These are phyloP conservation scores for Triangularia verruculosa DNA, from an alignment of 2,329 filamentous ascomycete genomes.

Conservation along the genomic window DNA sequence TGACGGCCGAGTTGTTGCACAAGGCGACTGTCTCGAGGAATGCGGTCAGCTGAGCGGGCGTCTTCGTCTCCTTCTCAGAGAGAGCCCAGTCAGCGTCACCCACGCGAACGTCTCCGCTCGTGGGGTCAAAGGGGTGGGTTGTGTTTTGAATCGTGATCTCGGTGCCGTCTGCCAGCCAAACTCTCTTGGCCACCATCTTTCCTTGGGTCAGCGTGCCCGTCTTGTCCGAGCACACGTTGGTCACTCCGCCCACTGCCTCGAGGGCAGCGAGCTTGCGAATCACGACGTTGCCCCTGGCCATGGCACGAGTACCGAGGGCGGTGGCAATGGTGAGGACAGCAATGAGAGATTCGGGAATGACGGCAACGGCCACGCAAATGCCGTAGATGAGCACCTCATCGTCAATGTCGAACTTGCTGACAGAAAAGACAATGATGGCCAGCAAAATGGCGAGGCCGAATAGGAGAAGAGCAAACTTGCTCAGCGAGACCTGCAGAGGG, in stretches of 20 bases:
- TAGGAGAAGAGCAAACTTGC: slow-evolving; percentile 63
- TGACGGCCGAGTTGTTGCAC: slow-evolving; percentile 58
- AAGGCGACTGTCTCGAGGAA: slow-evolving; percentile 56
- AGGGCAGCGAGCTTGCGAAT: slow-evolving; percentile 61
- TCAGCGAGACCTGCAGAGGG: slow-evolving; percentile 64
- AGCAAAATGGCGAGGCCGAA: slow-evolving; percentile 54
- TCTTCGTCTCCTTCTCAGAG: slow-evolving; percentile 31
- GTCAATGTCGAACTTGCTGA: slow-evolving; percentile 40
- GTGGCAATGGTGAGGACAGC: slow-evolving; percentile 64
- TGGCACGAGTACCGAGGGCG: slow-evolving; percentile 53
- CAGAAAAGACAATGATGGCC: slow-evolving; percentile 43
- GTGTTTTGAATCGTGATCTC: slow-evolving; percentile 53
- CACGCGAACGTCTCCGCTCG: slow-evolving; percentile 47
- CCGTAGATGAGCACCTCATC: slow-evolving; percentile 48
- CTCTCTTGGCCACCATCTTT: slow-evolving; percentile 63
- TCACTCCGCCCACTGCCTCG: slow-evolving; percentile 67
- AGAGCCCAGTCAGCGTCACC: slow-evolving; percentile 13
- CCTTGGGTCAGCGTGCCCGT: slow-evolving; percentile 65
- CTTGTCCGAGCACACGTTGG: slow-evolving; percentile 69
- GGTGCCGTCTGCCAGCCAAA: slow-evolving; percentile 57
- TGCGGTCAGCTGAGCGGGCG: slow-evolving; percentile 36
- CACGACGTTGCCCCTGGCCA: slow-evolving; percentile 55
- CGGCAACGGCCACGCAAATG: slow-evolving; percentile 49
- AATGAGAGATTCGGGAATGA: slow-evolving; percentile 56
- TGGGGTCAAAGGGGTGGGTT: slow-evolving; percentile 60